phyloP scores from a whole-genome alignment of 2,329 filamentous ascomycete genomes.

The Alternaria metachromatica region DNA sequence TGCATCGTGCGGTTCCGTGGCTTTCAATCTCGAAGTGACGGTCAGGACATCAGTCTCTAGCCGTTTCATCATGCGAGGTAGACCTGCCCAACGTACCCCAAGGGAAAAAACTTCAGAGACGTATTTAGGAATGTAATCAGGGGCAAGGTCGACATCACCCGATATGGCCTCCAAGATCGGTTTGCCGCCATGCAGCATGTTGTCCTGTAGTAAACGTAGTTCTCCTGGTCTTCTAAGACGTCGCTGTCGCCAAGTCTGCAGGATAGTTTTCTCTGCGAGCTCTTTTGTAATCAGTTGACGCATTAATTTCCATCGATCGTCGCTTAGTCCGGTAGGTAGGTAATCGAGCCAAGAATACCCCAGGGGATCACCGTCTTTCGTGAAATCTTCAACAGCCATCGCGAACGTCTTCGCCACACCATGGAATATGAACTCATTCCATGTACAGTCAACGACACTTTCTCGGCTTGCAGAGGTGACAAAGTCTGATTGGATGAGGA shows the following conservation, averaged over 20 bases:
- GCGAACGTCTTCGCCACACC: slow-evolving; percentile 19
- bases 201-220: background rate
- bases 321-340: slow-evolving; percentile 14
- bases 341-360: slow-evolving; percentile 28
- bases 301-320: slow-evolving; percentile 16
- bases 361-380: slow-evolving; percentile 12
- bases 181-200: background rate
- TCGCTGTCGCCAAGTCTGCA: slow-evolving; percentile 16
- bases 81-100: background rate
- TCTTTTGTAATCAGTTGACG: slow-evolving; percentile 4
- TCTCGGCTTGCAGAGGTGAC: slow-evolving; percentile 32
- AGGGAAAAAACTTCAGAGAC: slow-evolving; percentile 2
- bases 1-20: background rate
- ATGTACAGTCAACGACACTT: slow-evolving; percentile 21
- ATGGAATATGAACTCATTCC: slow-evolving; percentile 26
- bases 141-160: slow-evolving; percentile 22
- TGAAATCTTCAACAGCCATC: slow-evolving; percentile 14
- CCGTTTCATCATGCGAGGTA: slow-evolving; percentile 4
- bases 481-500: slow-evolving; percentile 38
- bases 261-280: slow-evolving; percentile 10
- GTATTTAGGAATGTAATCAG: slow-evolving; percentile 13
- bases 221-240: slow-evolving; percentile 9
- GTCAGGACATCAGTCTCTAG: slow-evolving; percentile 13
- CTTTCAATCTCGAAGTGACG: slow-evolving; percentile 2
- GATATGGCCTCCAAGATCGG: slow-evolving; percentile 20